Base-by-base conservation (phyloP, 306 rosid species). In the Medicago arabica region DNA sequence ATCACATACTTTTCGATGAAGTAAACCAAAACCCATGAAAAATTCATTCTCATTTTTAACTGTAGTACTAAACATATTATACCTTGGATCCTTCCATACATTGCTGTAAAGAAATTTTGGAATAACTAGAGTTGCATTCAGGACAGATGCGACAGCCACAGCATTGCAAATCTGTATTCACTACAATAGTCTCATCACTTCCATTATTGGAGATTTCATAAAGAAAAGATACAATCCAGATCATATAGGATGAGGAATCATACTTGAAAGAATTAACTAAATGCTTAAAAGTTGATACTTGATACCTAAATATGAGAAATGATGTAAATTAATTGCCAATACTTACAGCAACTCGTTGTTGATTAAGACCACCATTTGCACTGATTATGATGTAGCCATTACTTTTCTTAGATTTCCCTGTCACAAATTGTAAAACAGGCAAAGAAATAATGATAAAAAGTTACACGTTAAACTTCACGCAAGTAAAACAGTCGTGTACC, bases 1-100 rank as follows among this genome's bases (percentile, higher is more conserved):
- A 46, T 46, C 16, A 13, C 2, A 46, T 46, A 46, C 7, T 14
- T 46, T 4, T 13, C 51, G 1, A 46, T 46, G 38, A 34, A 34
- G 38, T 34, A 34, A 34, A 34, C 5, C 38, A 34, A 34, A 34
- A 34, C 38, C 1, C 1, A 34, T 34, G 51, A 46, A 77, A 7
- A 50, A n/a, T 15, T 50, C 7, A 50, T 16, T 50, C 19, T 6
- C 57, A n/a, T 31, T 25, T 25, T 25, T 6, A 44, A 44, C 15
- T 12, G 14, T n/a, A 5, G 54, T 50, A 0, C 9, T 21, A 58
- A 58, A 12, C 16, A 58, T 34, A 61, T 15, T 78, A 34, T 72
- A 95, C 99, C 99, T 95, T 0, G 99, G 97, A 82, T 95, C 99
- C 71, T 90, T 95, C 99, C 99, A 95, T 25, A 95, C 97, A 46